These are phyloP conservation scores for Teratosphaeria nubilosa DNA, from an alignment of 2,329 filamentous ascomycete genomes.

Conservation along the genomic window DNA sequence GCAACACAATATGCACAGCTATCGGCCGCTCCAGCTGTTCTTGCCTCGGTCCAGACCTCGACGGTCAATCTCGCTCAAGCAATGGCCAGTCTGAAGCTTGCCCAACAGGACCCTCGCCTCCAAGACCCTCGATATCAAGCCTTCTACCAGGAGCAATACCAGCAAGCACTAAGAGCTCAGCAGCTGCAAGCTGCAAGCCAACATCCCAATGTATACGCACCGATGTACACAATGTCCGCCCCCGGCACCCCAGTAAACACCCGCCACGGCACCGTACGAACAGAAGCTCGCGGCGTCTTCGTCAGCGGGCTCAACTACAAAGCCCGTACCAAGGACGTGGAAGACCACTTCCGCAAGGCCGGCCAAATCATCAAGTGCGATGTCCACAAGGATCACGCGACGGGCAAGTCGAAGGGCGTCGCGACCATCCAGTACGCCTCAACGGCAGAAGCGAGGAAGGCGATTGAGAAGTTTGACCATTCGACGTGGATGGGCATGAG, in stretches of 20 bases:
- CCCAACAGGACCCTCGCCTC: conserved; percentile 1
- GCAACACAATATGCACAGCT: background rate
- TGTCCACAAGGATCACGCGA: conserved; percentile 14
- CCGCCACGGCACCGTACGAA: conserved; percentile 13
- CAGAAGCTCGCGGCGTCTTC: conserved; percentile 21
- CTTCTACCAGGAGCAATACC: conserved; percentile 3
- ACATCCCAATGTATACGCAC: background rate
- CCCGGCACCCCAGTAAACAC: conserved; percentile 18
- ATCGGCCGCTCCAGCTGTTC: background rate
- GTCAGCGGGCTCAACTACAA: conserved; percentile 20
- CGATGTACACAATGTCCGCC: background rate
- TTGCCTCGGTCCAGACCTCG: background rate
- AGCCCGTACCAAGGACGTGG: conserved; percentile 16
- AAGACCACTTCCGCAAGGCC: conserved; percentile 15
- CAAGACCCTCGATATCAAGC: conserved; percentile 2
- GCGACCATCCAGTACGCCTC: conserved; percentile 18
- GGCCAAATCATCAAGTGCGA: conserved; percentile 18
- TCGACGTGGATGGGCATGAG: conserved; percentile 14
- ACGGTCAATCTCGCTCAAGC: background rate
- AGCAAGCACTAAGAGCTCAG: background rate
- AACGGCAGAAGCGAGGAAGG: conserved; percentile 15
- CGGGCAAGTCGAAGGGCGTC: conserved; percentile 20
- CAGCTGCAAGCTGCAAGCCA: background rate
- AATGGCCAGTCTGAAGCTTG: conserved; percentile 3
- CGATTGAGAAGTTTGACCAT: conserved; percentile 17